Evolutionary conservation across 495 filamentous ascomycete species (phyloP), one percentile per base, ranked within the genome.

Genomic region (Corynascus novoguineensis): DNA sequence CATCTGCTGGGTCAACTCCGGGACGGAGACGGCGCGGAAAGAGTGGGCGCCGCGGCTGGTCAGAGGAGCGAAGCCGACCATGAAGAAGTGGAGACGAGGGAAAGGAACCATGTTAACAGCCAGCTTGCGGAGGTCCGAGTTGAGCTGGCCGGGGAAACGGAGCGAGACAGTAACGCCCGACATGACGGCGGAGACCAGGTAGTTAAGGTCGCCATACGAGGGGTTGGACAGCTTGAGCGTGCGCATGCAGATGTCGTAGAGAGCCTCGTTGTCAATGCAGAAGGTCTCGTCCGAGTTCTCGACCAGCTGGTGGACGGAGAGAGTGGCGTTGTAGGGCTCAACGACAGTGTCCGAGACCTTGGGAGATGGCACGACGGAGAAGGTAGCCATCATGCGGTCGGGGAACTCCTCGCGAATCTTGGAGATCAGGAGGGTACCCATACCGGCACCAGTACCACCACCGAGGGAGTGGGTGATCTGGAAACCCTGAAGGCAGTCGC

Each of bases 101-200:
- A 99, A 99, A 57, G 93, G 93, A 81, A 99, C 93, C 93, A 99
- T 99, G 89, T 99, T 99, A 78, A 99, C 93, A 67, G 93, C 93
- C 70, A 97, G 81, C 82, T 99, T 99, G 80, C 93, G 90, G 62
- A 99, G 89, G 78, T 99, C 93, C 64, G 95, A 97, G 86, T 99
- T 99, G 60, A 99, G 88, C 83, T 99, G 93, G 70, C 93, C 93
- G 51, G 93, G 93, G 86, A 99, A 99, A 76, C 93, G 95, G 61
- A 99, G 83, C 72, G 90, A 97, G 62, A 95, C 97, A 71, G 95
- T 97, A 63, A 99, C 89, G 76, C 93, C 93, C 55, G 95, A 97
- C 93, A 99, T 99, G 80, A 99, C 93, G 61, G 95, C 92, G 58
- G 93, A 99, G 73, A 99, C 93, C 65, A 99, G 85, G 82, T 99